Percentiles rank a stretch among this genome's conserved stretches.
These are phyloP conservation scores for Pseudoneurospora amorphoporcata DNA, from an alignment of 495 filamentous ascomycete species.

Conservation along the genomic window DNA sequence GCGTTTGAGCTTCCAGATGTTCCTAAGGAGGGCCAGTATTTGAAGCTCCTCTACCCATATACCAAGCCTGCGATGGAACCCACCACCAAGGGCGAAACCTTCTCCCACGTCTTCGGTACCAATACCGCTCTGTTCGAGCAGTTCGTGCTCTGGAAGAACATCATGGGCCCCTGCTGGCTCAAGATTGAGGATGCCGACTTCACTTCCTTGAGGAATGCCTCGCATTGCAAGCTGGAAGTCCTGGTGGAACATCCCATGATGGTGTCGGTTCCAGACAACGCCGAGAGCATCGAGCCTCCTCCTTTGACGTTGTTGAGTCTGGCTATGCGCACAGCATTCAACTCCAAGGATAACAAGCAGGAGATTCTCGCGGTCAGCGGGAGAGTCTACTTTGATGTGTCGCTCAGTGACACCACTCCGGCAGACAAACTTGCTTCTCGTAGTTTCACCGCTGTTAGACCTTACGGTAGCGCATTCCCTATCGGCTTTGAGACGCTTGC, in stretches of 20 bases:
- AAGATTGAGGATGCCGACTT: slow-evolving; percentile 79
- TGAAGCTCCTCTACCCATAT: slow-evolving; percentile 92
- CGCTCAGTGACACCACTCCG: slow-evolving; percentile 75
- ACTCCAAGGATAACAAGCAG: slow-evolving; percentile 90
- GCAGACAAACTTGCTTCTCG: slow-evolving; percentile 80
- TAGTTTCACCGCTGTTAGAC: slow-evolving; percentile 86
- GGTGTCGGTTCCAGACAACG: slow-evolving; percentile 58
- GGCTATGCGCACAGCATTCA: slow-evolving; percentile 76
- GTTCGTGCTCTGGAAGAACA: slow-evolving; percentile 94
- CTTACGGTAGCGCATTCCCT: slow-evolving; percentile 63
- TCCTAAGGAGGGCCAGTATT: slow-evolving; percentile 79
- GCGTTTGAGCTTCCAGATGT: slow-evolving; percentile 86
- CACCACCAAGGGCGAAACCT: slow-evolving; percentile 70
- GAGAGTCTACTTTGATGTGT: slow-evolving; percentile 83
- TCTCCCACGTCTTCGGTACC: slow-evolving; percentile 87
- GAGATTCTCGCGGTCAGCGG: slow-evolving; percentile 87
- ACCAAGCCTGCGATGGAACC: slow-evolving; percentile 52
- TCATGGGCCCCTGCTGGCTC: slow-evolving; percentile 98
- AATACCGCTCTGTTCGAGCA: slow-evolving; percentile 95
- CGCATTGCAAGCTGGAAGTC: slow-evolving; percentile 94
- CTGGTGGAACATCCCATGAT: slow-evolving; percentile 64
- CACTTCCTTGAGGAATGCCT: slow-evolving; percentile 74
- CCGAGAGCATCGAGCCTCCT: slow-evolving; percentile 68
- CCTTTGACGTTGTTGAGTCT: slow-evolving; percentile 92
- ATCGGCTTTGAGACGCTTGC: slow-evolving; percentile 71